These are phyloP conservation scores for Crithidia bombi DNA, from an alignment of 208 protist species.

Conservation along the genomic window DNA sequence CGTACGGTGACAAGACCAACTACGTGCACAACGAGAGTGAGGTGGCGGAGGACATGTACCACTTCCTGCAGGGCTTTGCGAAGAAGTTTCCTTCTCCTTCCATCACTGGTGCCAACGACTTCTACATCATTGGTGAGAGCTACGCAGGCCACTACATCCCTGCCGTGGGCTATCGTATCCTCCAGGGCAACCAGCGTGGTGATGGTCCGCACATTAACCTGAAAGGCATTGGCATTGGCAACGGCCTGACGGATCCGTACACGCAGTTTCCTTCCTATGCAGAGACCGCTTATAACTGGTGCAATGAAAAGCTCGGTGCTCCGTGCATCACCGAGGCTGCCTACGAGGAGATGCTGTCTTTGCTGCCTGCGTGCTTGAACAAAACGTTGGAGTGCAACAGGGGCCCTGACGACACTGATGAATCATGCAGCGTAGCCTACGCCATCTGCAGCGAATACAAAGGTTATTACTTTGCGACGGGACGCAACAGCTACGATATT, in stretches of 20 bases:
- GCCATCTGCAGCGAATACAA: conserved; percentile 20
- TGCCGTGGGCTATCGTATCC: conserved; percentile 47
- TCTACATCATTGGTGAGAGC: conserved; percentile 84
- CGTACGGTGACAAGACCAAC: conserved; percentile 50
- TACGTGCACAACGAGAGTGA: conserved; percentile 68
- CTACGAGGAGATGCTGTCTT: conserved; percentile 46
- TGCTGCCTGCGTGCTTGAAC: conserved; percentile 55
- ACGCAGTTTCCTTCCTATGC: conserved; percentile 65
- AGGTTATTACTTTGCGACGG: conserved; percentile 32
- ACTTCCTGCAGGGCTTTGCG: conserved; percentile 72
- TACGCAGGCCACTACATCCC: conserved; percentile 86
- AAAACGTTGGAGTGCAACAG: conserved; percentile 25
- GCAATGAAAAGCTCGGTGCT: conserved; percentile 53
- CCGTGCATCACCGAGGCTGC: conserved; percentile 51
- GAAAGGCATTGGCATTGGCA: conserved; percentile 76
- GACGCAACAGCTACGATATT: conserved; percentile 73
- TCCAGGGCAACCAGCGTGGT: conserved; percentile 34
- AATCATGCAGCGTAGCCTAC: conserved; percentile 19
- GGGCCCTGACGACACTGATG: conserved; percentile 3
- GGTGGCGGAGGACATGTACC: conserved; percentile 88
- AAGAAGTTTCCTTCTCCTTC: conserved; percentile 37
- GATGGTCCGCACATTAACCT: conserved; percentile 46
- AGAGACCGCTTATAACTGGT: conserved; percentile 47
- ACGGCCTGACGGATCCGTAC: conserved; percentile 84
- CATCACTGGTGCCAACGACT: conserved; percentile 41